phyloP scores from a whole-genome alignment of 257 asterid genomes.

The Ajuga chamaepitys region DNA sequence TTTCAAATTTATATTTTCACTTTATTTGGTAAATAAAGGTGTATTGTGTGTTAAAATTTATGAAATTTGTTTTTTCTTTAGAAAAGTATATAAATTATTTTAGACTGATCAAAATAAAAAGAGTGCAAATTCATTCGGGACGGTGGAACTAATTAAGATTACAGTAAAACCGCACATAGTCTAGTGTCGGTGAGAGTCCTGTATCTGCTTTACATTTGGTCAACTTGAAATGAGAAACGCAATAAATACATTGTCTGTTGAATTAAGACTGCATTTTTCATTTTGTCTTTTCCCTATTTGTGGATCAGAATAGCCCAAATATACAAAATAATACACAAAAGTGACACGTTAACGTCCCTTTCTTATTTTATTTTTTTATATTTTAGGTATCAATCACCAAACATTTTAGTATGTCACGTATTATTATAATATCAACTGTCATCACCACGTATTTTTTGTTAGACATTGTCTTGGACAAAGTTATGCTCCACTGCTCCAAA shows the following conservation, averaged over 20 bases:
- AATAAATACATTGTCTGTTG: background rate
- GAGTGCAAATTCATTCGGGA: too few species aligned
- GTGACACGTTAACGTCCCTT: background rate
- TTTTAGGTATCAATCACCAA: background rate
- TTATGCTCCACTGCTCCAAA: too few species aligned
- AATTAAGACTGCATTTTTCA: background rate
- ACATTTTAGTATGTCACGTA: too few species aligned
- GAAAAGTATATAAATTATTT: too few species aligned
- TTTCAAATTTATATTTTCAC: too few species aligned
- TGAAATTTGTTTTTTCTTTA: too few species aligned
- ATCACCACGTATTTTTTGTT: background rate
- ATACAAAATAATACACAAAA: too few species aligned
- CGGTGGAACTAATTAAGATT: too few species aligned
- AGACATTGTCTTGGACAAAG: background rate
- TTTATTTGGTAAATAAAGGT: too few species aligned
- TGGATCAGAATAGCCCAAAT: background rate
- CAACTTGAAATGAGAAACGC: background rate
- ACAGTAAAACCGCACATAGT: too few species aligned
- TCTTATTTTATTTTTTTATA: background rate
- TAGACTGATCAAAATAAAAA: too few species aligned
- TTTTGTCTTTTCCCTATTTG: background rate
- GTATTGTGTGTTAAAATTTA: too few species aligned
- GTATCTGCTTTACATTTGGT: background rate
- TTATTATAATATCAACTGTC: background rate
- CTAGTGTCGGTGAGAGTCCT: conserved; percentile 18